Conservation (phyloP, 2,329 filamentous ascomycete species). For the Neophaeococcomyces aloes region DNA sequence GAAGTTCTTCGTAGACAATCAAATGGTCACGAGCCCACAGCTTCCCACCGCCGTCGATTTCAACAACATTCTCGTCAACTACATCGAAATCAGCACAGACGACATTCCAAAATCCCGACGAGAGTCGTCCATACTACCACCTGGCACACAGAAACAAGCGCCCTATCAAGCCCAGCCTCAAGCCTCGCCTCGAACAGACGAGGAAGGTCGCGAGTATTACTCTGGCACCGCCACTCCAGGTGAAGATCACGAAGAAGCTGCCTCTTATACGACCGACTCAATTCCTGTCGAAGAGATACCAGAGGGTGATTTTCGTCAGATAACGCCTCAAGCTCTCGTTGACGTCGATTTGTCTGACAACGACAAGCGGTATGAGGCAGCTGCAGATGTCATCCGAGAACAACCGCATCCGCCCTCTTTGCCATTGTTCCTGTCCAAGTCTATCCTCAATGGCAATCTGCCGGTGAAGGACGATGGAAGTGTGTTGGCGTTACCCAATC, state of each 20-base stretch:
- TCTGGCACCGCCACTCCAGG: conserved; percentile 22
- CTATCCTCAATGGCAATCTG: conserved; percentile 81
- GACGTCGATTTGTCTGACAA: conserved; percentile 83
- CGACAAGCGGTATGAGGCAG: conserved; percentile 60
- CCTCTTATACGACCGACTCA: conserved; percentile 33
- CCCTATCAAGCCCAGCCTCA: conserved; percentile 4
- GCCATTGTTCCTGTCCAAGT: conserved; percentile 85
- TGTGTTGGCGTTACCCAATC: conserved; percentile 91
- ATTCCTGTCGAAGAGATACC: conserved; percentile 45
- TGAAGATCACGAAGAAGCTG: conserved; percentile 32
- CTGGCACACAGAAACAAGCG: conserved; percentile 27
- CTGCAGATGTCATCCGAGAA: conserved; percentile 63
- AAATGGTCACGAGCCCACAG: conserved; percentile 79
- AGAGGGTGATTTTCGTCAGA: conserved; percentile 53
- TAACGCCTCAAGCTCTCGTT: conserved; percentile 73
- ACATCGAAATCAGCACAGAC: conserved; percentile 81
- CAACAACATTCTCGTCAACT: conserved; percentile 96
- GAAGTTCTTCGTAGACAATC: conserved; percentile 87
- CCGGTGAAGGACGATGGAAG: conserved; percentile 97
- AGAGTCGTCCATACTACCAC: conserved; percentile 26
- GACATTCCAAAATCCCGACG: conserved; percentile 41
- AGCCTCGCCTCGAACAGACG: conserved; percentile 16
- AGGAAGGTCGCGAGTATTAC: conserved; percentile 15
- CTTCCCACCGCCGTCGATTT: conserved; percentile 94
- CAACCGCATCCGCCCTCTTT: conserved; percentile 74